phyloP scores from a whole-genome alignment of 257 asterid species.

The Solanum commersonii region DNA sequence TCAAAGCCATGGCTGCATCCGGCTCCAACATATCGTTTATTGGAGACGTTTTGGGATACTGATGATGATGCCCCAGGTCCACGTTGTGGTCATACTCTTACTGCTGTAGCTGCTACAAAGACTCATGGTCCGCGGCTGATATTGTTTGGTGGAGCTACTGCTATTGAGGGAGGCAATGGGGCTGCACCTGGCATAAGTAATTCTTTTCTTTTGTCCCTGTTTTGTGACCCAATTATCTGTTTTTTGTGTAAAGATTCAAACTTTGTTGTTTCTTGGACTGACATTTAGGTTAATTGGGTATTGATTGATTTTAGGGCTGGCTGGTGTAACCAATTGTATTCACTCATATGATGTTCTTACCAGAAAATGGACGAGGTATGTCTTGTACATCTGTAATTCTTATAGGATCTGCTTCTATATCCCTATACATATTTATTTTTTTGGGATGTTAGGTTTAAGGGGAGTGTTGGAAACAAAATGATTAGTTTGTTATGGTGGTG shows the following conservation, averaged over 20 bases:
- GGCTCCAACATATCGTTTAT: conserved; percentile 28
- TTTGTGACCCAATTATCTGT: neutral
- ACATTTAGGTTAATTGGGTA: neutral
- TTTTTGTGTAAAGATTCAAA: neutral
- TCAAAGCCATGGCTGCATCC: conserved; percentile 40
- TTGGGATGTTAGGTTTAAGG: neutral
- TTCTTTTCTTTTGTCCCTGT: neutral
- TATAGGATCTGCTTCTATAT: neutral
- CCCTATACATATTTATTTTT: neutral
- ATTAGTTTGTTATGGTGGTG: neutral
- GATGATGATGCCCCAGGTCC: conserved; percentile 99
- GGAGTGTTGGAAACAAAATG: neutral
- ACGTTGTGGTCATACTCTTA: conserved; percentile 89
- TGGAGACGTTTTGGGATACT: conserved; percentile 72
- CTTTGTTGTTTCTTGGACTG: neutral
- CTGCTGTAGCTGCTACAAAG: conserved; percentile 87
- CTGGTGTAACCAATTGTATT: conserved; percentile 81
- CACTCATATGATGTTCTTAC: conserved; percentile 92
- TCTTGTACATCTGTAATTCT: neutral
- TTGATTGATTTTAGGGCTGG: conserved; percentile 52
- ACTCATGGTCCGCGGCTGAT: conserved; percentile 88
- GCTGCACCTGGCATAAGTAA: conserved; percentile 87
- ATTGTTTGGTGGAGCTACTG: conserved; percentile 96
- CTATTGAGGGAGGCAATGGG: conserved; percentile 84
- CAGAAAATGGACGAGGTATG: conserved; percentile 90